phyloP scores from a whole-genome alignment of 2,329 filamentous ascomycete genomes.

The Paramyrothecium sp. region DNA sequence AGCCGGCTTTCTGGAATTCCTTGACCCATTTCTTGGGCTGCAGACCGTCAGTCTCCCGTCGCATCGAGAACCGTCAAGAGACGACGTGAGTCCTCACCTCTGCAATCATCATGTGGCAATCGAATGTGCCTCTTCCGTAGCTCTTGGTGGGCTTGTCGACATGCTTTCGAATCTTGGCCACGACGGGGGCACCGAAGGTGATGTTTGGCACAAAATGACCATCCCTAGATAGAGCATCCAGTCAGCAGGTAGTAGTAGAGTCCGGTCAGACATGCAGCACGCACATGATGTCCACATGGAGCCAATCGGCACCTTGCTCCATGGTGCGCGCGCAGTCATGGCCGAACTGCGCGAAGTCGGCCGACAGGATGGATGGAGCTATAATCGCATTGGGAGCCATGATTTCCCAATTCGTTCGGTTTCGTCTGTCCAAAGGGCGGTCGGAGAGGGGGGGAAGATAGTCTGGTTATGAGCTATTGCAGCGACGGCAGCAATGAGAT shows the following conservation, averaged over 20 bases:
- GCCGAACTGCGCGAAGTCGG: conserved; percentile 89
- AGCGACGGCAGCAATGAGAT: conserved; percentile 3
- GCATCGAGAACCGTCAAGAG: background rate
- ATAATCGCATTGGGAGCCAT: conserved; percentile 95
- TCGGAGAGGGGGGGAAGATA: background rate
- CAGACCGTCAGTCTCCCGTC: conserved; percentile 6
- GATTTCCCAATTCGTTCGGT: conserved; percentile 15
- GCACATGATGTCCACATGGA: conserved; percentile 88
- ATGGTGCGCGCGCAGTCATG: conserved; percentile 86
- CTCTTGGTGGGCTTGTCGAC: conserved; percentile 71
- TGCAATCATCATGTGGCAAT: conserved; percentile 99
- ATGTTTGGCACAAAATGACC: conserved; percentile 99
- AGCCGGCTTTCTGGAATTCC: conserved; percentile 90
- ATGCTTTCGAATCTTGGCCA: conserved; percentile 87
- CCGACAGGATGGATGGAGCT: conserved; percentile 95
- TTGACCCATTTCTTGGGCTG: conserved; percentile 98
- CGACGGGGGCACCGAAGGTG: conserved; percentile 92
- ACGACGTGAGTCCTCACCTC: conserved; percentile 60
- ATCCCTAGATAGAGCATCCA: conserved; percentile 62
- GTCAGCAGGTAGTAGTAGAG: background rate
- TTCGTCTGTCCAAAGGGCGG: background rate
- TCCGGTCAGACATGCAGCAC: background rate
- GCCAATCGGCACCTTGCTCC: conserved; percentile 82
- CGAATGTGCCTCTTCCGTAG: conserved; percentile 86
- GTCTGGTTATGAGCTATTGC: background rate